Base-by-base conservation (phyloP, 768 basidiomycete species). In the Thelephora aurantiotincta region DNA sequence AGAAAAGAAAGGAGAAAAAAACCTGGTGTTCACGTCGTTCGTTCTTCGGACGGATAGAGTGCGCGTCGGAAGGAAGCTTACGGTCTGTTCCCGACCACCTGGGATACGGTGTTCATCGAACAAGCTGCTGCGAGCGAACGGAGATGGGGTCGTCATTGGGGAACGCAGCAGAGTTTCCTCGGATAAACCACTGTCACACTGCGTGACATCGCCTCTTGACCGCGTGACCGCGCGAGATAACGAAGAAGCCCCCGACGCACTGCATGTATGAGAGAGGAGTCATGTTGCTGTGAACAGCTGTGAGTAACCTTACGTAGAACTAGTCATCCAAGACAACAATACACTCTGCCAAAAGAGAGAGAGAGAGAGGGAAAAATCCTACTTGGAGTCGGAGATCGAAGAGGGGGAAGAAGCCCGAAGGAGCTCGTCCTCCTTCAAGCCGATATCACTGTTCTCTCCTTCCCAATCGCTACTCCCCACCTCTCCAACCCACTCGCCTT, bases 401-500 rank as follows among this genome's bases (percentile, higher is more conserved):
- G 44, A 34, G 9, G n/a, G 12, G 38, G 47, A 38, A 12, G 47
- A 11, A 44, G 42, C 47, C 47, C 47, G 42, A 44, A 48, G 5
- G 13, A 35, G 16, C 23, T 45, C 42, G 22, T 41, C 38, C 12
- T 22, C 22, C 44, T 44, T 23, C 14, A 44, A 34, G 11, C 23
- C 44, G 13, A 34, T 34, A 36, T 65, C 52, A 64, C 38, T 41
- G 4, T 1, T 13, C 34, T 56, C 55, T 26, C 46, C 59, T 50
- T 83, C 82, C 1, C 65, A 73, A 44, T 80, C 79, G 54, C 80
- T 82, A 51, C 72, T 75, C 55, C 75, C 61, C 33, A 70, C 77
- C 33, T 76, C 83, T 22, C 18, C 38, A 11, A 41, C 38, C 89
- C 89, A 92, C 33, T 79, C 80, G n/a, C 69, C 80, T 50, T 71